Conservation (phyloP, 2,329 filamentous ascomycete species). For the Hansfordia pulvinata region DNA sequence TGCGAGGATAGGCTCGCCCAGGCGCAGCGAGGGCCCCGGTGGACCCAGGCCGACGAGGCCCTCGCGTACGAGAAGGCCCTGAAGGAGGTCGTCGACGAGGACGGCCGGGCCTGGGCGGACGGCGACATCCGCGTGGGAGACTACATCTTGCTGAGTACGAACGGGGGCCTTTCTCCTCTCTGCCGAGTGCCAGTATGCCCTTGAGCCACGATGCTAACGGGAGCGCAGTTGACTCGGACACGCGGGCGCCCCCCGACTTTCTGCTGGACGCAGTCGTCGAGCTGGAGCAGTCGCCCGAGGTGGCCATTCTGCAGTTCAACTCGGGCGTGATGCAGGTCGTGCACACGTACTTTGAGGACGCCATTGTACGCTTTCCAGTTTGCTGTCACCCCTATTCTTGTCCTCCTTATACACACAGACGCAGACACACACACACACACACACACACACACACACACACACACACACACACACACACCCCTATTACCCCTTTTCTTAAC, state of each 20-base stretch:
- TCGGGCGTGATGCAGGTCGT: slow-evolving; percentile 69
- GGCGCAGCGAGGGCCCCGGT: slow-evolving; percentile 27
- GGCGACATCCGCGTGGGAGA: slow-evolving; percentile 49
- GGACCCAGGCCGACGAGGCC: slow-evolving; percentile 28
- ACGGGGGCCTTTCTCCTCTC: too few relatives aligned
- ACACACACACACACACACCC: too few relatives aligned
- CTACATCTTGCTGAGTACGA: slow-evolving; percentile 44
- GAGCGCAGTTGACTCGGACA: slow-evolving; percentile 49
- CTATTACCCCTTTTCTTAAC: too few relatives aligned
- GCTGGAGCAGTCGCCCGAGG: slow-evolving; percentile 56
- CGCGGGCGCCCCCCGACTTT: slow-evolving; percentile 53
- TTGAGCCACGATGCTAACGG: too few relatives aligned
- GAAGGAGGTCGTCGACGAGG: slow-evolving; percentile 35
- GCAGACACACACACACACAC: too few relatives aligned
- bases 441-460: too few relatives aligned
- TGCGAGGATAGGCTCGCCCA: slow-evolving; percentile 44
- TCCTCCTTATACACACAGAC: too few relatives aligned
- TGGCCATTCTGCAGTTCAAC: slow-evolving; percentile 58
- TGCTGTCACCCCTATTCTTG: too few relatives aligned
- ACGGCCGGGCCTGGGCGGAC: slow-evolving; percentile 41
- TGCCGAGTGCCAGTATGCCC: too few relatives aligned
- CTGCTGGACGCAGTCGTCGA: slow-evolving; percentile 57
- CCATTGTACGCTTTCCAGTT: slow-evolving; percentile 20
- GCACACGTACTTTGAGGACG: slow-evolving; percentile 60
- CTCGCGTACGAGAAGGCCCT: slow-evolving; percentile 34